Evolutionary conservation across 2,329 filamentous ascomycete species (phyloP).

Genomic region (Cryoendolithus antarcticus): DNA sequence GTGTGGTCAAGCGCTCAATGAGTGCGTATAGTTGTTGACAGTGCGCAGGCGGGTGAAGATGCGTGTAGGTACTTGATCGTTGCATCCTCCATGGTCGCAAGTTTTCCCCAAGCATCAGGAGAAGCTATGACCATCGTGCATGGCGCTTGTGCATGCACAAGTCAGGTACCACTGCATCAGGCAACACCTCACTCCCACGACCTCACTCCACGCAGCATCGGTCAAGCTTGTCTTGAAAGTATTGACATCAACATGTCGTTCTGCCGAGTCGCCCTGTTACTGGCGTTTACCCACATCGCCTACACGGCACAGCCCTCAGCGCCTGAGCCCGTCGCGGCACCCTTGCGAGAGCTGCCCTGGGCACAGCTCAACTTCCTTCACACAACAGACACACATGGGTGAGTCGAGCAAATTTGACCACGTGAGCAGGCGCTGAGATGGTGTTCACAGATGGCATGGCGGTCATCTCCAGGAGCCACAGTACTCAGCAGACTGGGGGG

Average conservation of each 20-base stretch:
- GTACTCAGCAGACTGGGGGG: conserved; percentile 94
- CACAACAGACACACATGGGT: conserved; percentile 46
- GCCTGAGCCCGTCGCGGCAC: conserved; percentile 62
- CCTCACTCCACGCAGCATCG: no score
- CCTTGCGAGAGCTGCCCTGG: conserved; percentile 75
- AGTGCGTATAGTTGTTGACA: no score
- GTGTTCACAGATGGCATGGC: conserved; percentile 71
- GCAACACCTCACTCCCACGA: no score
- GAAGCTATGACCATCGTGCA: no score
- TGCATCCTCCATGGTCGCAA: conserved; percentile 2
- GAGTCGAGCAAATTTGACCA: not conserved
- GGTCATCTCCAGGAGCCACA: conserved; percentile 88
- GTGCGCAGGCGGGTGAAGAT: no score
- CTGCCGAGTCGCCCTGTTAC: conserved; percentile 9
- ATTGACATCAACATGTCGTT: conserved; percentile 7
- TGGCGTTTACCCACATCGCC: conserved; percentile 15
- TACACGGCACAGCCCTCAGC: conserved; percentile 60
- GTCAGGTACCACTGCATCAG: no score
- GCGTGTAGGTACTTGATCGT: conserved; percentile 32
- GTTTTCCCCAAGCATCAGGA: no score
- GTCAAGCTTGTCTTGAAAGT: no score
- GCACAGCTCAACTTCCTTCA: conserved; percentile 92
- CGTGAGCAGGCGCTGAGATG: not conserved
- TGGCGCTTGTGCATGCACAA: no score
- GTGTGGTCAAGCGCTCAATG: no score